These are phyloP conservation scores for Trametes hirsuta DNA, from an alignment of 1,284 basidiomycete genomes.

Conservation along the genomic window DNA sequence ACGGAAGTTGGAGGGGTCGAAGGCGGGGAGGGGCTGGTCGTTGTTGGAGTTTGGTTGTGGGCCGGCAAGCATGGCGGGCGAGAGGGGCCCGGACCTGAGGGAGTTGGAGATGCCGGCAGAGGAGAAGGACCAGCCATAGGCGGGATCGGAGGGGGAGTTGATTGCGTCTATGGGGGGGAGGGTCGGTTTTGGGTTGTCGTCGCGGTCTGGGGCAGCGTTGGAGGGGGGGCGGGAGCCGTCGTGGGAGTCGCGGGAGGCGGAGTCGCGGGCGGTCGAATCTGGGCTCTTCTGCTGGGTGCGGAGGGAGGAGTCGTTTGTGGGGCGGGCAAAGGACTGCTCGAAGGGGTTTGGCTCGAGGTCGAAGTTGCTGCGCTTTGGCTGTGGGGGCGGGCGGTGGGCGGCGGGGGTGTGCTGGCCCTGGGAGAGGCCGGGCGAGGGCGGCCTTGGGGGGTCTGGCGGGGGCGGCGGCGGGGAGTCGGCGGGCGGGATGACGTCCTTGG, in stretches of 20 bases:
- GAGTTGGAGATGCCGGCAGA: conserved; percentile 68
- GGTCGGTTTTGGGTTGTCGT: conserved; percentile 56
- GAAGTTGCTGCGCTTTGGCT: conserved; percentile 61
- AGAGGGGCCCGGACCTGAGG: conserved; percentile 88
- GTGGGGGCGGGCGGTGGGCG: conserved; percentile 18
- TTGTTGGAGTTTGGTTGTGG: conserved; percentile 56
- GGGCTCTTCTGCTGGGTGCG: conserved; percentile 43
- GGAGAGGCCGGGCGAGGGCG: conserved; percentile 2
- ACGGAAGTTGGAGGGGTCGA: conserved; percentile 79
- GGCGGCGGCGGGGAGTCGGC: conserved; percentile 8
- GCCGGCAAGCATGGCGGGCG: conserved; percentile 93
- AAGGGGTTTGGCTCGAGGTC: conserved; percentile 95
- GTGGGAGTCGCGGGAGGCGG: conserved; percentile 43
- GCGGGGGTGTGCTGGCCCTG: conserved; percentile 5
- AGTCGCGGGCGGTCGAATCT: conserved; percentile 39
- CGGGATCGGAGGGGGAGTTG: conserved; percentile 78
- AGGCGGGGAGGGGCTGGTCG: conserved; percentile 43
- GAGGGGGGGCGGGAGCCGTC: conserved; percentile 41
- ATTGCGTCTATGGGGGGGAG: conserved; percentile 88
- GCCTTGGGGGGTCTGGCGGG: conserved; percentile 9
- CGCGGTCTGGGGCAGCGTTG: conserved; percentile 38
- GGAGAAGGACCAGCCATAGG: conserved; percentile 75
- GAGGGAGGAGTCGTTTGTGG: conserved; percentile 49
- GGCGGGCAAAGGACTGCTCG: conserved; percentile 85
- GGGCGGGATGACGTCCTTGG: conserved; percentile 21